Conservation (phyloP, 345 rosid species). For the Microcos paniculata region DNA sequence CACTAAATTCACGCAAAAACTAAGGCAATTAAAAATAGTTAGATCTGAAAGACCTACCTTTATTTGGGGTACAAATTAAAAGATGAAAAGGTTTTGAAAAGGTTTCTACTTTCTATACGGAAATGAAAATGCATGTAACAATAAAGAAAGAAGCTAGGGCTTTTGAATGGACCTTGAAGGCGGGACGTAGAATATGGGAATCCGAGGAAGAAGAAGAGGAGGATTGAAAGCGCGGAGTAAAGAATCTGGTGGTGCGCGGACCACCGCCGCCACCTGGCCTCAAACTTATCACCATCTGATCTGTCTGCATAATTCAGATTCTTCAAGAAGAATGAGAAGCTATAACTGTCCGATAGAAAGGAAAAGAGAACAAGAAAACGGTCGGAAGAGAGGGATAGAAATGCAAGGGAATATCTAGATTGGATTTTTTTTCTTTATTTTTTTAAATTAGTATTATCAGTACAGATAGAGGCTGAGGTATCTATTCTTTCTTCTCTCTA, state of each 20-base stretch:
- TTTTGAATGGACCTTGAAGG: constrained; percentile 12
- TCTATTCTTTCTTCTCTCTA: neutral
- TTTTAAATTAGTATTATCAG: neutral
- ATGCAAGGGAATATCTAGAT: neutral
- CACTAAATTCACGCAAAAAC: neutral
- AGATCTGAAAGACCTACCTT: neutral
- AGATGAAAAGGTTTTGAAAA: neutral
- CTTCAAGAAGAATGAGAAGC: neutral
- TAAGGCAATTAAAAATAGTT: neutral
- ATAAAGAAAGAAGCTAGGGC: neutral
- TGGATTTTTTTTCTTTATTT: neutral
- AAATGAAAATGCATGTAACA: neutral
- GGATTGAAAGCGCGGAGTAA: constrained; percentile 21
- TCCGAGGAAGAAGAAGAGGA: constrained; percentile 10
- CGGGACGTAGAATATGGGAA: constrained; percentile 1
- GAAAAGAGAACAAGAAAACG: neutral
- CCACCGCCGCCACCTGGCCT: constrained; percentile 36
- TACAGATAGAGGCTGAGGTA: constrained; percentile 4
- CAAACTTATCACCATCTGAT: constrained; percentile 36
- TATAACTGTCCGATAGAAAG: neutral
- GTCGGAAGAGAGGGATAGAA: neutral
- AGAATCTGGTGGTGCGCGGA: constrained; percentile 21
- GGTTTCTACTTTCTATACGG: no score
- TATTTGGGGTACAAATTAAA: neutral
- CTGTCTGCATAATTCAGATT: constrained; percentile 27